A percentile compares a stretch with the other conserved stretches of the same genome.
Evolutionary conservation across 2,329 filamentous ascomycete genomes (phyloP).

Genomic region (Monosporascus sp.): DNA sequence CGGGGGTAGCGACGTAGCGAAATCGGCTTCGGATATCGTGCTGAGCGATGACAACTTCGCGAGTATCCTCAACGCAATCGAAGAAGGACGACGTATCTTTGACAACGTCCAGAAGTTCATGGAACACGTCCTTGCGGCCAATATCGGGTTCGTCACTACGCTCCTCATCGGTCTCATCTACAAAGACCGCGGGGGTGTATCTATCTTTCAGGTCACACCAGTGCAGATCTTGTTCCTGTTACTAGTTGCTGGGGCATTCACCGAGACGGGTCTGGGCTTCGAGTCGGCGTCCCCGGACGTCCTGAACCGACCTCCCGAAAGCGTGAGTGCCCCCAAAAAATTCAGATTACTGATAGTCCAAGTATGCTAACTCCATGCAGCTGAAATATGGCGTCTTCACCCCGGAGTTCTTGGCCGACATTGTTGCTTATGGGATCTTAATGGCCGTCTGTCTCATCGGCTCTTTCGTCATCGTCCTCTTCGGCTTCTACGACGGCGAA

Average conservation of each 20-base stretch:
- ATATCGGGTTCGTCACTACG: conserved; percentile 64
- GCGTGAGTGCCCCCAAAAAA: conserved; percentile 34
- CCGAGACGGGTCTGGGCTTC: conserved; percentile 67
- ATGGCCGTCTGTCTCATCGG: conserved; percentile 59
- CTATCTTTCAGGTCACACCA: conserved; percentile 66
- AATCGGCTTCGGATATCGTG: conserved; percentile 82
- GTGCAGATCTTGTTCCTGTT: conserved; percentile 75
- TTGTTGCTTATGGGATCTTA: conserved; percentile 59
- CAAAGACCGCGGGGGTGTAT: conserved; percentile 54
- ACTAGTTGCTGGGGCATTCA: conserved; percentile 65
- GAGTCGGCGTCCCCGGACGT: conserved; percentile 65
- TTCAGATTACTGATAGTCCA: too few species aligned
- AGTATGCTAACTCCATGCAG: too few species aligned
- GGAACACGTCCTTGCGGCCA: conserved; percentile 64
- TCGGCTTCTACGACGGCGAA: conserved; percentile 18
- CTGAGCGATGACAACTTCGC: conserved; percentile 86
- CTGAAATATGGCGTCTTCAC: conserved; percentile 52
- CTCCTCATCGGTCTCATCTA: conserved; percentile 65
- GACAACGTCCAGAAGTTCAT: conserved; percentile 70
- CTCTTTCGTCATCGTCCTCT: conserved; percentile 56
- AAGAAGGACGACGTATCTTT: conserved; percentile 64
- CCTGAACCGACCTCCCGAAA: conserved; percentile 59
- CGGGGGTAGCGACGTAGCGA: conserved; percentile 67
- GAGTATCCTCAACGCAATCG: conserved; percentile 67
- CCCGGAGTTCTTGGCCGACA: conserved; percentile 58